A percentile compares a stretch with the other conserved stretches of the same genome.
Conservation (phyloP, 108 stramenopile species). For the Skeletonema potamos region DNA sequence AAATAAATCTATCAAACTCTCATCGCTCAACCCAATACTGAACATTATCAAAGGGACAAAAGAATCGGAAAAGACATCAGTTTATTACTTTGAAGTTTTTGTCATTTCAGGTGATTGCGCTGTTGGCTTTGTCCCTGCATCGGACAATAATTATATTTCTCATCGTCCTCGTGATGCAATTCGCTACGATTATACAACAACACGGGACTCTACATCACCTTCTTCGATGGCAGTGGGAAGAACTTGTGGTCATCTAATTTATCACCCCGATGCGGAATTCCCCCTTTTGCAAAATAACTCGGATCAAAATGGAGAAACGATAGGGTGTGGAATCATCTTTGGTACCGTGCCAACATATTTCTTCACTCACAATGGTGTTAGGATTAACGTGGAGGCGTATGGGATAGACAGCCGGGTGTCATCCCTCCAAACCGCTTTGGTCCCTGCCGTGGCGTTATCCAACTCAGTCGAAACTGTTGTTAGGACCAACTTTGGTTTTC, state of each 20-base stretch:
- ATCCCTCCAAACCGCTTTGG: background rate
- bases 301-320: background rate
- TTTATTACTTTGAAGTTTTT: background rate
- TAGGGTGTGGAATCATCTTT: background rate
- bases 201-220: too few relatives aligned
- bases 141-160: background rate
- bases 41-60: background rate
- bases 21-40: background rate
- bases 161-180: background rate
- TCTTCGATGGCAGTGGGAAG: background rate
- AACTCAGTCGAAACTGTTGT: background rate
- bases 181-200: background rate
- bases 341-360: background rate
- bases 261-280: background rate
- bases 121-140: slow-evolving; percentile 1
- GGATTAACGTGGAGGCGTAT: background rate
- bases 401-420: background rate
- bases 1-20: background rate
- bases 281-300: background rate
- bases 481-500: background rate
- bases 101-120: background rate
- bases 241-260: background rate
- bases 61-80: background rate
- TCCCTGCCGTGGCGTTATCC: background rate
- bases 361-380: background rate